Percentiles rank a stretch among this genome's conserved stretches.
These are phyloP conservation scores for Fomitopsis betulina DNA, from an alignment of 1,284 basidiomycete genomes.

Conservation along the genomic window DNA sequence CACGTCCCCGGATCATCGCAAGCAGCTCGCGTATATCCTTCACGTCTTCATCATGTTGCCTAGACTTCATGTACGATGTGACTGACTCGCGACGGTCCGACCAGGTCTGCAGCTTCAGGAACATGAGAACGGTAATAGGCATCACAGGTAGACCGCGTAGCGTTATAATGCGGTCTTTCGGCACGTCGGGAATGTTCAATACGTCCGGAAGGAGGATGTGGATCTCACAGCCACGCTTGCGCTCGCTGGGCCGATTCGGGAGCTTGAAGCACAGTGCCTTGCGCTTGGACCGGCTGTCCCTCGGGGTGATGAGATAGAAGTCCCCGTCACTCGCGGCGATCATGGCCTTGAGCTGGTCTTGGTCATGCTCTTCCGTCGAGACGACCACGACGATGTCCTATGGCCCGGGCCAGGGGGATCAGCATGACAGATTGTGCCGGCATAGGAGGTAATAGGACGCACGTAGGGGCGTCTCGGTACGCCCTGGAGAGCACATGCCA, in stretches of 20 bases:
- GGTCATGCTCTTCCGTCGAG: slow-evolving; percentile 25
- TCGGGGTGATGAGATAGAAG: slow-evolving; percentile 23
- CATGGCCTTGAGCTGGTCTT: slow-evolving; percentile 39
- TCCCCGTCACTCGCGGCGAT: slow-evolving; percentile 28
- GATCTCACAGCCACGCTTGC: slow-evolving; percentile 38
- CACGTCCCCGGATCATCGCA: slow-evolving; percentile 22
- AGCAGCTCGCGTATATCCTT: slow-evolving; percentile 40
- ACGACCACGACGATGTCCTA: slow-evolving; percentile 54
- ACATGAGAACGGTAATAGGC: slow-evolving; percentile 39
- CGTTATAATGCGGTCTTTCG: slow-evolving; percentile 22
- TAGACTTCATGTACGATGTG: slow-evolving; percentile 24
- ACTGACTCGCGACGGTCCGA: slow-evolving; percentile 35
- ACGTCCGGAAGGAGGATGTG: slow-evolving; percentile 45
- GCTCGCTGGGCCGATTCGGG: slow-evolving; percentile 5
- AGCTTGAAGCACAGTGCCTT: slow-evolving; percentile 41
- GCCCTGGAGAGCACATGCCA: slow-evolving; percentile 17
- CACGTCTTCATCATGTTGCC: slow-evolving; percentile 39
- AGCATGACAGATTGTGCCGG: neutral
- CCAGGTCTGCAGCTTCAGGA: slow-evolving; percentile 51
- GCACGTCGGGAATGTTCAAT: slow-evolving; percentile 39
- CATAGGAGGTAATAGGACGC: neutral
- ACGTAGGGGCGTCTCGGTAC: slow-evolving; percentile 18
- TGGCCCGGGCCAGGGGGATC: slow-evolving; percentile 7
- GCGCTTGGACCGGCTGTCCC: slow-evolving; percentile 36
- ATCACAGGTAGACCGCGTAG: slow-evolving; percentile 34